Base-by-base conservation (phyloP, 139 green algal species). In the Prasinococcaceae sp. region DNA sequence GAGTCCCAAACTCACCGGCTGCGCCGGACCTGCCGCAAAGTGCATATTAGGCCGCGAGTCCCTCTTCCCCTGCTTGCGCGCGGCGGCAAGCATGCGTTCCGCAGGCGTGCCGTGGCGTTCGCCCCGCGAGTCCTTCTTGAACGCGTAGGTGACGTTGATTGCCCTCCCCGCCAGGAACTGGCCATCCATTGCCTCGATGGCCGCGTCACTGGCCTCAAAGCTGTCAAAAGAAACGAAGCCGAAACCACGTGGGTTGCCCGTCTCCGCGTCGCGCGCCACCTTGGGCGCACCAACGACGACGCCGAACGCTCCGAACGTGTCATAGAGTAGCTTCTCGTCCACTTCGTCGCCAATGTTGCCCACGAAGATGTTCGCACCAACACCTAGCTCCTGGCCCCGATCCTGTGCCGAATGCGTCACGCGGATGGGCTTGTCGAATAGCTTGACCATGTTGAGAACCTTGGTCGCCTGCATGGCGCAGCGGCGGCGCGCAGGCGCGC, bases 281-380 rank as follows among this genome's bases (percentile, higher is more conserved):
- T 95, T 95, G 24, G 90, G 89, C 8, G 84, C 92, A 17, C 47
- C 61, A 22, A 94, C 68, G 33, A 98, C 83, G 33, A 93, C 80
- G 27, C 90, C 90, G 69, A 98, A 98, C 0, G 90, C 90, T 30
- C 68, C 83, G 76, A 98, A 98, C 0, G 90, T 98, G 73, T 96
- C 89, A 67, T 98, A 94, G 42, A 98, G 65, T 20, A 95, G 71
- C 80, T 96, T 98, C 47, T 98, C 90, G 53, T 98, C 90, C 16
- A 98, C 86, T 23, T 97, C 88, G 47, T 65, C 33, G 9, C 95
- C 90, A 8, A 98, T 73, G 60, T 94, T 94, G 3, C 90, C 90
- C 2, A 98, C 84, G 69, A 97, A 98, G 17, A 98, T 67, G 66
- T 98, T 98, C 38, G 90, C 90, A 1, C 90, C 90, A 14, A 98